Evolutionary conservation across 2,329 filamentous ascomycete species (phyloP).

Genomic region (Sporothrix globosa): DNA sequence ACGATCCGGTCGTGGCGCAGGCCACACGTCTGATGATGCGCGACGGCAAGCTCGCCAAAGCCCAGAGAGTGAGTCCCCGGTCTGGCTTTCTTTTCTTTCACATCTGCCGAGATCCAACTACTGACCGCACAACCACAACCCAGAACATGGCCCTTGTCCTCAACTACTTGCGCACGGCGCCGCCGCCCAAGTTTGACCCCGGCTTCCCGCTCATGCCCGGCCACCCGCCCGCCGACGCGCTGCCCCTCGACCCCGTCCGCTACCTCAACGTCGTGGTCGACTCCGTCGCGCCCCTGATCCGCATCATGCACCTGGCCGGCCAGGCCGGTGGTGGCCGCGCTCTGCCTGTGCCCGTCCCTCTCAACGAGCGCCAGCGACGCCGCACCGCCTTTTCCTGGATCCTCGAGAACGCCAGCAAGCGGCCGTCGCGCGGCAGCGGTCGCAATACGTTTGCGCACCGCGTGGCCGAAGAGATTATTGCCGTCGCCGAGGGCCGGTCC

Average conservation of each 20-base stretch:
- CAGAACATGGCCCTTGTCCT: constrained; percentile 86
- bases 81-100: constrained; percentile 30
- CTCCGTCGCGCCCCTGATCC: constrained; percentile 85
- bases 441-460: constrained; percentile 73
- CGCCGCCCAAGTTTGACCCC: constrained; percentile 75
- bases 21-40: constrained; percentile 89
- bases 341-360: constrained; percentile 79
- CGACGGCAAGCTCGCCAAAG: constrained; percentile 84
- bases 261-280: constrained; percentile 92
- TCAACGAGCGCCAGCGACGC: constrained; percentile 74
- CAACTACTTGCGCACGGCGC: constrained; percentile 79
- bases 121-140: no score
- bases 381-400: constrained; percentile 87
- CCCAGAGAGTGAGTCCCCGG: constrained; percentile 72
- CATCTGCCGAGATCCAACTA: no score
- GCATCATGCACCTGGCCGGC: constrained; percentile 74
- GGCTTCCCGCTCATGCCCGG: constrained; percentile 73
- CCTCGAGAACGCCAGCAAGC: constrained; percentile 77
- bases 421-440: constrained; percentile 71
- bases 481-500: constrained; percentile 84
- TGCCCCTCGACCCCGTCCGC: constrained; percentile 84
- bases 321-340: constrained; percentile 83
- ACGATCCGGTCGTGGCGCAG: constrained; percentile 83
- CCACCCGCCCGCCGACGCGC: constrained; percentile 72
- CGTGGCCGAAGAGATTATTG: constrained; percentile 83